Evolutionary conservation across 148 eudicot species (phyloP), one percentile per base, ranked within the genome.

Genomic region (Rhododendron simsii): DNA sequence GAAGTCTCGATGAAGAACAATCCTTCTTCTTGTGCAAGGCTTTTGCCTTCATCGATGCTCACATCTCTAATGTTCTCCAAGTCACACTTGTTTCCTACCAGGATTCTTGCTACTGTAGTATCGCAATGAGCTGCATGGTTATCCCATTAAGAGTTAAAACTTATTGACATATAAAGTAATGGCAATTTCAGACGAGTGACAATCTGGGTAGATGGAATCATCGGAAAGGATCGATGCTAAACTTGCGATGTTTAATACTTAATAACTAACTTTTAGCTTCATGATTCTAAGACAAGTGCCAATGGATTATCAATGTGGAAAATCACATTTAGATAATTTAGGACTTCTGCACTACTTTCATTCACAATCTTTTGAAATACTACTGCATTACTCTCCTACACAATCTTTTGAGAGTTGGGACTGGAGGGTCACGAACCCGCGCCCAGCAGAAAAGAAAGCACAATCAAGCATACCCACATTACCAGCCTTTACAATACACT

Each of bases 1-100:
- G 98, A 95, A 39, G 98, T 95, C 86, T 95, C 98, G 80, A 95
- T 95, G 93, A 95, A 95, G 89, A 95, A 95, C 35, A 95, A 87
- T 33, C 92, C 94, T 90, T 94, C 95, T 63, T 89, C 92, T 84
- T 92, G 94, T 16, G 98, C 98, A 7, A 95, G 90, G 61, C 83
- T 88, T 81, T 91, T 94, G 35, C 94, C 98, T 76, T 93, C 94
- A 7, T 93, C 98, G 11, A 86, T 73, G n/a, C 89, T 92, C 57
- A 95, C 93, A 12, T 90, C 92, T 75, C 98, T 91, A 37, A 93
- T 92, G 81, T 92, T 87, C 69, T 93, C 96, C 80, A 95, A 85
- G 83, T 95, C 98, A 30, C 94, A 88, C 87, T 95, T 95, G 92
- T 95, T 95, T 41, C 98, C 98, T 7, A 95, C 98, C 81, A 95